These are phyloP conservation scores for Leccinum arenicola DNA, from an alignment of 768 basidiomycete species.

Conservation along the genomic window DNA sequence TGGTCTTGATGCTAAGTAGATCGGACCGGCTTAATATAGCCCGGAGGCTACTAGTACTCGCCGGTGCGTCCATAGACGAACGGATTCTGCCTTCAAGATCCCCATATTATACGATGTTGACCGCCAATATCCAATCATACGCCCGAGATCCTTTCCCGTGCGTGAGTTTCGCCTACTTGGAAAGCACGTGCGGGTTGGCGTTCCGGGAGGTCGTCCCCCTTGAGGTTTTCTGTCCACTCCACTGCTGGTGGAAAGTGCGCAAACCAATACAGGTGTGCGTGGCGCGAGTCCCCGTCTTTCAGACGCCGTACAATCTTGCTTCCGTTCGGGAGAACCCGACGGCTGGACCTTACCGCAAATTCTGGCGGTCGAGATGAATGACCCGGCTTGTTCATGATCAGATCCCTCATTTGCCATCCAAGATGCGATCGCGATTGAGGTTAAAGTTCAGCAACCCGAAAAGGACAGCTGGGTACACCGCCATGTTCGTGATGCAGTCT, in stretches of 20 bases:
- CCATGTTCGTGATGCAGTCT: background rate
- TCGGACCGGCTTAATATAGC: background rate
- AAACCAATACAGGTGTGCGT: background rate
- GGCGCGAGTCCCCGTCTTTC: background rate
- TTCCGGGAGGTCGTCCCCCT: background rate
- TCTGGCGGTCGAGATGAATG: background rate
- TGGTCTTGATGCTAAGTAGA: background rate
- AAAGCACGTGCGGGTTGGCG: background rate
- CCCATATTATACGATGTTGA: background rate
- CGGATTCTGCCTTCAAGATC: background rate
- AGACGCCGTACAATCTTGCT: background rate
- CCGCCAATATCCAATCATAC: background rate
- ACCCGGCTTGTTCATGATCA: background rate
- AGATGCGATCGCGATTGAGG: background rate
- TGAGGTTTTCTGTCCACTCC: background rate
- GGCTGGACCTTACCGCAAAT: background rate
- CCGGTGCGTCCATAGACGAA: conserved; percentile 1
- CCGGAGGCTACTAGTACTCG: background rate
- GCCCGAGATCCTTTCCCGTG: background rate
- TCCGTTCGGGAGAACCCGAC: background rate
- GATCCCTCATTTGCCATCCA: background rate
- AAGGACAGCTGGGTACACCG: background rate
- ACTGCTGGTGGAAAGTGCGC: background rate
- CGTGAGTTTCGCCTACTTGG: background rate
- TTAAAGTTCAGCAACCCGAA: background rate